Evolutionary conservation across 2,329 filamentous ascomycete genomes (phyloP).

Genomic region (Corynespora cassiicola): DNA sequence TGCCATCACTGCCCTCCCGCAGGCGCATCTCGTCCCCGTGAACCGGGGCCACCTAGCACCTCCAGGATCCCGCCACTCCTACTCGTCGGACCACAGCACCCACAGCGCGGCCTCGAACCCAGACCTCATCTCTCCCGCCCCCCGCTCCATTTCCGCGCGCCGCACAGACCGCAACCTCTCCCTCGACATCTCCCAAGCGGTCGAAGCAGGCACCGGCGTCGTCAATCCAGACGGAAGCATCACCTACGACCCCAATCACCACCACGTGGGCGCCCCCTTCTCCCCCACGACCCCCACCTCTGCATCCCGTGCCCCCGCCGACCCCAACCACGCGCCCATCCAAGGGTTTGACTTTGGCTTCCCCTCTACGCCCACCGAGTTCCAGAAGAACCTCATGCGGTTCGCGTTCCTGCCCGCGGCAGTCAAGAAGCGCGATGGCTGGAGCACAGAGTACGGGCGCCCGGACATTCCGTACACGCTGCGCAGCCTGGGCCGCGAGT

Average conservation of each 20-base stretch:
- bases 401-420: constrained; percentile 77
- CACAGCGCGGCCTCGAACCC: constrained; percentile 35
- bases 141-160: constrained; percentile 45
- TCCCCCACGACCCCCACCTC: constrained; percentile 7
- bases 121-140: constrained; percentile 32
- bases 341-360: constrained; percentile 67
- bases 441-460: constrained; percentile 90
- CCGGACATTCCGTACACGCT: constrained; percentile 89
- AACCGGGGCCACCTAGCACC: constrained; percentile 44
- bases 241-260: too few species aligned
- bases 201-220: constrained; percentile 35
- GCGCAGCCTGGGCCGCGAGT: constrained; percentile 79
- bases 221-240: constrained; percentile 55
- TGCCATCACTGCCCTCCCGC: constrained; percentile 80
- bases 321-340: constrained; percentile 18
- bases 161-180: constrained; percentile 50
- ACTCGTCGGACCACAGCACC: constrained; percentile 24
- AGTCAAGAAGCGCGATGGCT: constrained; percentile 69
- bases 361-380: constrained; percentile 81
- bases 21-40: constrained; percentile 48
- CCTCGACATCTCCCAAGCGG: constrained; percentile 51
- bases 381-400: constrained; percentile 88
- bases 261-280: constrained; percentile 19
- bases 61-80: constrained; percentile 27
- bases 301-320: constrained; percentile 8